Evolutionary conservation across 1,139 yeast genomes (phyloP).

Genomic region (Yamadazyma kanchanaburiensis): DNA sequence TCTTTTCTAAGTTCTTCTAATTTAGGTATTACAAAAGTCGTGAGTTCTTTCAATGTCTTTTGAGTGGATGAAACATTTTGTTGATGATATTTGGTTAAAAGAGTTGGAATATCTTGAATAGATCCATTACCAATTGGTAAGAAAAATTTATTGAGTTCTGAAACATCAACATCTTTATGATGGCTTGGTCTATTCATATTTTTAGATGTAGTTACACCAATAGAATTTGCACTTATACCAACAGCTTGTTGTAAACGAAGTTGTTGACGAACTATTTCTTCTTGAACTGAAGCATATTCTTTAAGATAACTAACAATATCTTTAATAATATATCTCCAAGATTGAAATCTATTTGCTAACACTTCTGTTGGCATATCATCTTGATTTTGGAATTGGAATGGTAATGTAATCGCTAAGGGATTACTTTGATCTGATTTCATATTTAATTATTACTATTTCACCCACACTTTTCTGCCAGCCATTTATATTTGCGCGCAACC

Average conservation of each 20-base stretch:
- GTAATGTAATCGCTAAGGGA: constrained; percentile 38
- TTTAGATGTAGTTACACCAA: constrained; percentile 11
- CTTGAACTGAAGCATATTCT: constrained; percentile 83
- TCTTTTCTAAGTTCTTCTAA: constrained; percentile 84
- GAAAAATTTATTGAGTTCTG: constrained; percentile 48
- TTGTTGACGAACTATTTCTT: constrained; percentile 83
- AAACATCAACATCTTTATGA: constrained; percentile 26
- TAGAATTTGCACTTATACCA: constrained; percentile 26
- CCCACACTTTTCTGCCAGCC: too few species aligned
- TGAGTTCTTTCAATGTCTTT: constrained; percentile 69
- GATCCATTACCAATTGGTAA: constrained; percentile 79
- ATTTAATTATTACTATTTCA: too few species aligned
- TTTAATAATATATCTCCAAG: constrained; percentile 81
- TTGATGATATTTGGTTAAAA: constrained; percentile 72
- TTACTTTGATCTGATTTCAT: constrained; percentile 23
- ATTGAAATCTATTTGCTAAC: constrained; percentile 74
- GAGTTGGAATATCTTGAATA: constrained; percentile 74
- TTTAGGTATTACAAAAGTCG: constrained; percentile 69
- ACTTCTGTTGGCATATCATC: constrained; percentile 74
- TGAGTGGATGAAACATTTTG: constrained; percentile 66
- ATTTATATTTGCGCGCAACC: too few species aligned
- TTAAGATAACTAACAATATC: constrained; percentile 71
- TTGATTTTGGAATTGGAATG: constrained; percentile 28
- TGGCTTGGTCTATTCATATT: background rate
- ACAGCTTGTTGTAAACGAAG: constrained; percentile 78